Evolutionary conservation across 139 green algal species (phyloP), one percentile per base, ranked within the genome.

Genomic region (Astrephomene gubernaculifera): DNA sequence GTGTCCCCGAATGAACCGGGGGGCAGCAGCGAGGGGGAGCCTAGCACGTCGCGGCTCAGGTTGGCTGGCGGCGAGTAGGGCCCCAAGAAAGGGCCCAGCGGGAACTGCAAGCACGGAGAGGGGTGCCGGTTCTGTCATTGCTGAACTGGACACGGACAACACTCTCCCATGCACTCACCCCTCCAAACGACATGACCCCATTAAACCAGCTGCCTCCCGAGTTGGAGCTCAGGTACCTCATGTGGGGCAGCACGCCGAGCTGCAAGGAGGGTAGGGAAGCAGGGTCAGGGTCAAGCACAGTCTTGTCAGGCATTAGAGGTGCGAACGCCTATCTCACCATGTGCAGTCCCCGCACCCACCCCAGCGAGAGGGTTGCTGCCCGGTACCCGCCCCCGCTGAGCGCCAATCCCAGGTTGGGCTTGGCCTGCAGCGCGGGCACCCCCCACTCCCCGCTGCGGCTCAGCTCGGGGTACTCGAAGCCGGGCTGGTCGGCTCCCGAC

Each of bases 311-410:
- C n/a, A n/a, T n/a, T n/a, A n/a, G n/a, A n/a, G n/a, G n/a, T n/a
- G n/a, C n/a, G n/a, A n/a, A n/a, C n/a, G n/a, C n/a, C n/a, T n/a
- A 2, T 9, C 71, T 31, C 29, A 90, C 36, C 79, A 87, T 6
- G 54, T 87, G 44, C 43, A 90, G 43, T 1, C 80, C 86, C 1
- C 76, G 65, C 33, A 86, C 44, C 39, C 80, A 90, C 8, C 86
- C 86, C 7, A 87, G 31, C 4, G 54, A 67, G 25, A 85, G 53
- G 0, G 86, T 86, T 2, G 69, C 81, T 27, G 86, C 86, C 4
- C 81, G 78, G 72, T 85, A 86, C 39, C 86, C 86, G 45, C 86
- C 86, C 17, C 86, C 86, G 68, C 71, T 85, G 31, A 90, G 39
- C 10, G 86, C 86, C 10, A 90, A n/a, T 19, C 73, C 81, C 45